Evolutionary conservation across 2,329 filamentous ascomycete species (phyloP).

Genomic region (Xylariaceae sp.): DNA sequence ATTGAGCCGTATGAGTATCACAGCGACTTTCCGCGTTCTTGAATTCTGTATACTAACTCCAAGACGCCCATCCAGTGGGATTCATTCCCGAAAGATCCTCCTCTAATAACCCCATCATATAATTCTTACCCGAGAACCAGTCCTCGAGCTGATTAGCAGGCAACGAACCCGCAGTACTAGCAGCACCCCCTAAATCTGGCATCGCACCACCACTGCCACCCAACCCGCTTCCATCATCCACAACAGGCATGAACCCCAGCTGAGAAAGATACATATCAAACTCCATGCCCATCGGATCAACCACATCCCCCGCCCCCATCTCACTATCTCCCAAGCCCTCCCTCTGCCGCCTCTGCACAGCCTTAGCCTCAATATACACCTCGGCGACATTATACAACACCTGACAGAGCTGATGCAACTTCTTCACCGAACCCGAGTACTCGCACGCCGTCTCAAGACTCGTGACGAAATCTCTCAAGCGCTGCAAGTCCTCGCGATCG

Average conservation of each 20-base stretch:
- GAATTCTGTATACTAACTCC: too few relatives aligned
- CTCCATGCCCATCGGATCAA: conserved; percentile 27
- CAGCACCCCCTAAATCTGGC: too few relatives aligned
- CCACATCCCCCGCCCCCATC: too few relatives aligned
- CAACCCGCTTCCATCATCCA: conserved; percentile 1
- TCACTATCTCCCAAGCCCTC: conserved; percentile 6
- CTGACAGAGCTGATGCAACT: conserved; percentile 54
- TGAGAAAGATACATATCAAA: conserved; percentile 33
- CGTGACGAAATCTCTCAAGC: conserved; percentile 46
- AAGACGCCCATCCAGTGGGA: conserved; percentile 22
- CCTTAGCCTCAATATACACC: conserved; percentile 55
- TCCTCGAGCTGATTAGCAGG: conserved; percentile 32
- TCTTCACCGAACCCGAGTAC: conserved; percentile 45
- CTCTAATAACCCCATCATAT: conserved; percentile 31
- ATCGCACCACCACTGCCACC: conserved; percentile 8
- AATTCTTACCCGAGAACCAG: conserved; percentile 33
- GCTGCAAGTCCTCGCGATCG: conserved; percentile 38
- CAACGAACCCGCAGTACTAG: conserved; percentile 15
- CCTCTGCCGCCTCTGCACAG: too few relatives aligned
- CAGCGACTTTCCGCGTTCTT: too few relatives aligned
- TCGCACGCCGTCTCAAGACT: conserved; percentile 48
- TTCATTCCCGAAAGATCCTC: conserved; percentile 32
- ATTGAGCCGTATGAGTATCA: background rate
- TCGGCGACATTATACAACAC: conserved; percentile 55
- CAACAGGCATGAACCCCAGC: conserved; percentile 32